phyloP scores from a whole-genome alignment of 108 stramenopile genomes.

The Nannochloropsis salina region DNA sequence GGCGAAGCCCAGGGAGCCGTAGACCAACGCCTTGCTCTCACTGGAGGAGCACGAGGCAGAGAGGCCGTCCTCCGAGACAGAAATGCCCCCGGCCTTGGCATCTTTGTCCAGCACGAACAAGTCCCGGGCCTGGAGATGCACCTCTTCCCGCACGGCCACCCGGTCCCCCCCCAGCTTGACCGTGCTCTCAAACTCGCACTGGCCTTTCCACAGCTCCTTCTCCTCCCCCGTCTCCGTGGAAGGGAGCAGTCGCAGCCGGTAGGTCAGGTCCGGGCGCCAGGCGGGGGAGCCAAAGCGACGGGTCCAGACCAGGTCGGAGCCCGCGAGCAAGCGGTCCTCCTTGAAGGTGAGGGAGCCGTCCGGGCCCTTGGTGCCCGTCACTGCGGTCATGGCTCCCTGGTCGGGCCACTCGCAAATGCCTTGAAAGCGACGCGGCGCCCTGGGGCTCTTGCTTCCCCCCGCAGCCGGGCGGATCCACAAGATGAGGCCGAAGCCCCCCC shows the following conservation, averaged over 20 bases:
- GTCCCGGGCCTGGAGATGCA: neutral
- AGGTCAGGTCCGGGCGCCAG: conserved; percentile 36
- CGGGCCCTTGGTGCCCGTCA: neutral
- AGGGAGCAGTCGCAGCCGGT: neutral
- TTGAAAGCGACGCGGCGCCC: conserved; percentile 15
- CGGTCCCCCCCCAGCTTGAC: neutral
- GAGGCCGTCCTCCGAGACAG: neutral
- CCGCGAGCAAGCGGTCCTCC: conserved; percentile 27
- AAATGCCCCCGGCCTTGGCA: neutral
- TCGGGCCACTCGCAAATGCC: conserved; percentile 42
- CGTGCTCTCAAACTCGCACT: neutral
- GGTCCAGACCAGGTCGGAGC: conserved; percentile 26
- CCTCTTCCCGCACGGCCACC: neutral
- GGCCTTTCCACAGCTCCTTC: neutral
- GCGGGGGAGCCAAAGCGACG: conserved; percentile 19
- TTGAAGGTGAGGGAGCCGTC: neutral
- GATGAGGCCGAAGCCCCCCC: conserved; percentile 8
- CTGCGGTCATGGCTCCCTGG: conserved; percentile 5
- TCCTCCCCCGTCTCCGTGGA: neutral
- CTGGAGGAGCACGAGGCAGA: neutral
- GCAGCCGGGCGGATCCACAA: conserved; percentile 19
- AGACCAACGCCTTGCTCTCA: conserved; percentile 27
- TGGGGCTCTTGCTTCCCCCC: neutral
- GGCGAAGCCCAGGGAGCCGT: conserved; percentile 38
- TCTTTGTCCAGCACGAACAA: neutral